Evolutionary conservation across 2,329 filamentous ascomycete genomes (phyloP), one percentile per base, ranked within the genome.

Genomic region (Fusarium pseudograminearum): DNA sequence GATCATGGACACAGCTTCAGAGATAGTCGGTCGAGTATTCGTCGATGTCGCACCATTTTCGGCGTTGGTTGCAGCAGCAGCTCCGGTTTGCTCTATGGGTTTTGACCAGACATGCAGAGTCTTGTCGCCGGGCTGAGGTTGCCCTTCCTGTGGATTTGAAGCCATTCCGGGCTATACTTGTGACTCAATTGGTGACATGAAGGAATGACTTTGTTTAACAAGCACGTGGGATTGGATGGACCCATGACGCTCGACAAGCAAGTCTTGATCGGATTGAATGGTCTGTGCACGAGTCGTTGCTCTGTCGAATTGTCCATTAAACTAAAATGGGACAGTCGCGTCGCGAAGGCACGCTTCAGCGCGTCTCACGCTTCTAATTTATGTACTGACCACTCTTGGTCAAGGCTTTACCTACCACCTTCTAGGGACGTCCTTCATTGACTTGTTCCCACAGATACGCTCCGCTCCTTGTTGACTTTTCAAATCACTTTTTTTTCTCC

Each of bases 1-100:
- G 65, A 95, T 89, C 48, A 85, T 87, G 66, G 88, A 86, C 51
- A 94, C 83, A 1, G 88, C 92, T 42, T 93, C 89, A 38, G 73
- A 48, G 78, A 87, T 57, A 82, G 83, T 67, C 76, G 78, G 76
- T 78, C 79, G 70, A 78, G 72, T 57, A 52, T 73, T 76, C 6
- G 71, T 61, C 4, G 68, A 59, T 48, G 72, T 65, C 46, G 71
- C 50, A 47, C 44, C 70, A 58, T 69, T 61, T 40, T 73, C 65
- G 48, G 61, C 62, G 40, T 58, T 64, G 55, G 72, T 44, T 57
- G 54, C 51, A 51, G 53, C 52, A 51, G 53, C 54, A 57, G 65
- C 44, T 68, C 73, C 56, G 65, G 40, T 63, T 67, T 68, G 66
- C 46, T 78, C 76, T 61, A 78, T 68, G 10, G 79, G 77, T 60